Evolutionary conservation across 495 filamentous ascomycete species (phyloP).

Genomic region (Collariella sp.): DNA sequence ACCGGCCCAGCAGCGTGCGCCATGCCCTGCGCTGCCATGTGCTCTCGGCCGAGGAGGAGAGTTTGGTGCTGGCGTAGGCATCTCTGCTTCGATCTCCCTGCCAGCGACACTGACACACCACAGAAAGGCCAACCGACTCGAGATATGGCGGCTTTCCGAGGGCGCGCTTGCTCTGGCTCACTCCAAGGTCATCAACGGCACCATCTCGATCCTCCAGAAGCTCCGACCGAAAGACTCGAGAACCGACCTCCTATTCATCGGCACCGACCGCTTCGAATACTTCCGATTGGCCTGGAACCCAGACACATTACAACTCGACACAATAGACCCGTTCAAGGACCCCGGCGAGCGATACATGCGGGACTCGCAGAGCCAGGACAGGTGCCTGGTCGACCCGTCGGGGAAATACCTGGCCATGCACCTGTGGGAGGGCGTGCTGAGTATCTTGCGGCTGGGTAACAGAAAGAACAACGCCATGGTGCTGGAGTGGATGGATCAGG

Average conservation of each 20-base stretch:
- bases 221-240: constrained; percentile 62
- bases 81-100: constrained; percentile 4
- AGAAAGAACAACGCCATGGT: constrained; percentile 47
- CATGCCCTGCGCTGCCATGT: constrained; percentile 78
- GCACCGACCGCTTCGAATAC: constrained; percentile 80
- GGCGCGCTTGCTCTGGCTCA: constrained; percentile 41
- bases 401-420: constrained; percentile 76
- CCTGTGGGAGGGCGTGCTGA: constrained; percentile 81
- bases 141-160: constrained; percentile 58
- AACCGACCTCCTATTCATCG: constrained; percentile 86
- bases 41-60: constrained; percentile 62
- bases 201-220: constrained; percentile 75
- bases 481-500: constrained; percentile 60
- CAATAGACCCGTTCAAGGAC: constrained; percentile 57
- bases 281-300: constrained; percentile 82
- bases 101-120: constrained; percentile 3
- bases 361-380: constrained; percentile 64
- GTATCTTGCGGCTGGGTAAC: constrained; percentile 51
- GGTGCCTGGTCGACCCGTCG: constrained; percentile 74
- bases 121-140: constrained; percentile 87
- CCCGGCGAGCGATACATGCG: constrained; percentile 70
- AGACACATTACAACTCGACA: constrained; percentile 51
- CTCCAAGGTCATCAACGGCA: constrained; percentile 67
- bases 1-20: constrained; percentile 79
- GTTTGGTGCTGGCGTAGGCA: constrained; percentile 77